Evolutionary conservation across 306 rosid species (phyloP), one percentile per base, ranked within the genome.

Genomic region (Boehmeria nivea): DNA sequence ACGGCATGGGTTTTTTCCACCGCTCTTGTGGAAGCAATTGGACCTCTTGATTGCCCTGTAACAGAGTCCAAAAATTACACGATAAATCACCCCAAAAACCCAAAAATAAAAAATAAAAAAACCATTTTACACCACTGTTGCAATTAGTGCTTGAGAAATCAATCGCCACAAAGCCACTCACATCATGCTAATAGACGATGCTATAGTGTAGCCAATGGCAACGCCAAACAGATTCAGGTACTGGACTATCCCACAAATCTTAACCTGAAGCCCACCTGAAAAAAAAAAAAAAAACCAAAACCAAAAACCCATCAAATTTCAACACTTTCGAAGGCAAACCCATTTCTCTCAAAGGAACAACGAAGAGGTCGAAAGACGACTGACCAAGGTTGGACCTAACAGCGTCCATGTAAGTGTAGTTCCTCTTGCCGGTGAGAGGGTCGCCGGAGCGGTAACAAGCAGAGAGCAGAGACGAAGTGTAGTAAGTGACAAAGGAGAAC

Each of bases 401-500:
- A 39, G 85, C 95, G 15, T 86, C 87, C 80, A 66, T 81, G 67
- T 86, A 89, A 39, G 95, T 89, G 27, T 89, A 89, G 76, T 89
- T 89, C 72, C 97, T 76, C 69, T 86, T 89, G 71, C 95, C 95
- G 25, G 70, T 66, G 43, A 69, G 40, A 20, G 93, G 56, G 51
- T 89, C 95, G 3, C 86, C 86, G 11, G 83, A 39, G 3, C 97
- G 87, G 33, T 89, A 89, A 50, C 97, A 89, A 28, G 70, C 72
- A 40, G 87, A 64, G 47, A 89, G 89, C 53, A 89, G 94, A 33
- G 70, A 33, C 4, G 97, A 75, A 8, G 95, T 89, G 72, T 81
- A 89, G 71, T 75, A 86, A 63, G 97, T 89, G 25, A 89, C 86
- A 42, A 67, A n/a, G 21, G 95, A 65, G 76, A 89, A 89, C 69